Conservation (phyloP, 768 basidiomycete species). For the Termitomyces sp. region DNA sequence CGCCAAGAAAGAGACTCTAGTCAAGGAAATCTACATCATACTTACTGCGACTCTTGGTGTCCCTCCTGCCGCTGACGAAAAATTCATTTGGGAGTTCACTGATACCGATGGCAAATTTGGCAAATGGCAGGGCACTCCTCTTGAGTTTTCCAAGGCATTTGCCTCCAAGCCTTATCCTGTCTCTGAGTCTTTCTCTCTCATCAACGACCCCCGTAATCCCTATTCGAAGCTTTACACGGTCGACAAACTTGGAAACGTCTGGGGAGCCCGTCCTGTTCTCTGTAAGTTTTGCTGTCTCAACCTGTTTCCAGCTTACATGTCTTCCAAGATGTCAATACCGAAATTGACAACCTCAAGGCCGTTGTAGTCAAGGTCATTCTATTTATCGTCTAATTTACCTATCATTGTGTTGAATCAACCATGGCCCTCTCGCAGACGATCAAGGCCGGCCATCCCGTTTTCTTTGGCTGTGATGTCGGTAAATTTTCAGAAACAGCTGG, state of each 20-base stretch:
- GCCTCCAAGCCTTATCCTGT: conserved; percentile 52
- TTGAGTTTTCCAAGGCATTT: conserved; percentile 72
- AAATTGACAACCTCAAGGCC: conserved; percentile 74
- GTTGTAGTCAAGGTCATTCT: conserved; percentile 61
- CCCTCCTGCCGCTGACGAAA: conserved; percentile 66
- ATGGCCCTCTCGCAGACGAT: conserved; percentile 40
- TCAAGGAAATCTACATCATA: conserved; percentile 80
- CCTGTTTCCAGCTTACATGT: not conserved
- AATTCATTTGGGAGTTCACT: conserved; percentile 87
- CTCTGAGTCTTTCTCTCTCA: conserved; percentile 80
- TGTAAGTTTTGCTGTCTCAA: conserved; percentile 46
- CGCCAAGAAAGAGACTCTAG: conserved; percentile 77
- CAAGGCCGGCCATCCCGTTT: conserved; percentile 84
- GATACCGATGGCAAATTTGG: conserved; percentile 71
- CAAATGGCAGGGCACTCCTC: conserved; percentile 75
- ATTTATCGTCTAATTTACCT: not conserved
- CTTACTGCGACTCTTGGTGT: conserved; percentile 85
- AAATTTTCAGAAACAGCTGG: conserved; percentile 64
- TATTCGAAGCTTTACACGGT: conserved; percentile 86
- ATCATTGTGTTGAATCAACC: not conserved
- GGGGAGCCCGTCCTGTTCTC: conserved; percentile 78
- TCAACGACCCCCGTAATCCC: conserved; percentile 89
- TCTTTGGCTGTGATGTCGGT: conserved; percentile 97
- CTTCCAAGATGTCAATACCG: conserved; percentile 81
- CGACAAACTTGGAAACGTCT: conserved; percentile 88